Base-by-base conservation (phyloP, 129 eudicot genomes). In the Escallonia herrerae region DNA sequence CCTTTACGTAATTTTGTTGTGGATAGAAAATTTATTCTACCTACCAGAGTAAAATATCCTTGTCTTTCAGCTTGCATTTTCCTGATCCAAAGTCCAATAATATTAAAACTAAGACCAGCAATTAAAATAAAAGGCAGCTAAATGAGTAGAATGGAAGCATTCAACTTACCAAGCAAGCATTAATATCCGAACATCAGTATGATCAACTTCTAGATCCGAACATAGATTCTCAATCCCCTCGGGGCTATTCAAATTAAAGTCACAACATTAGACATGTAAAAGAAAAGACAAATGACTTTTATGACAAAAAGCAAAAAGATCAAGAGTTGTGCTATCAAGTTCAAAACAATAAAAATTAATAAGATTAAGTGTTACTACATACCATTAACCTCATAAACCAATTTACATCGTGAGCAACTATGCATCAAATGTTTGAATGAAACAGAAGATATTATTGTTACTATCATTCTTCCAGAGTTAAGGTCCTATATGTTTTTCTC, bases 21-120 rank as follows among this genome's bases (percentile, higher is more conserved):
- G 33, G 33, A 22, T 22, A 22, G 33, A 22, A 22, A 54, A 12
- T 37, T 37, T 43, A 33, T 11, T 15, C 57, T 44, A 60, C 83
- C 76, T 88, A 93, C 98, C 95, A 72, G 73, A 58, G 95, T 88
- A 76, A 93, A 93, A 66, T 85, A 93, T 60, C 95, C 98, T 76
- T 93, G 98, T 72, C 74, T 93, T 76, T 83, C 95, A 38, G 98
- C 86, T 72, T 77, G 87, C 98, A 93, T 85, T 83, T 93, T 93
- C 98, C 98, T 93, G 83, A 75, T 7, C 38, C 40, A 69, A 13
- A 41, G 53, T 57, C 22, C 22, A 66, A 55, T 60, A 60, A 68
- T 33, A 68, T 65, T 33, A 3, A 66, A 45, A n/a, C 60, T 33
- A 58, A 6, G 54, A 66, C 15, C 50, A 68, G 22, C 58, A 38